Evolutionary conservation across 2,329 filamentous ascomycete species (phyloP).

Genomic region (Chaetomiaceae sp.): DNA sequence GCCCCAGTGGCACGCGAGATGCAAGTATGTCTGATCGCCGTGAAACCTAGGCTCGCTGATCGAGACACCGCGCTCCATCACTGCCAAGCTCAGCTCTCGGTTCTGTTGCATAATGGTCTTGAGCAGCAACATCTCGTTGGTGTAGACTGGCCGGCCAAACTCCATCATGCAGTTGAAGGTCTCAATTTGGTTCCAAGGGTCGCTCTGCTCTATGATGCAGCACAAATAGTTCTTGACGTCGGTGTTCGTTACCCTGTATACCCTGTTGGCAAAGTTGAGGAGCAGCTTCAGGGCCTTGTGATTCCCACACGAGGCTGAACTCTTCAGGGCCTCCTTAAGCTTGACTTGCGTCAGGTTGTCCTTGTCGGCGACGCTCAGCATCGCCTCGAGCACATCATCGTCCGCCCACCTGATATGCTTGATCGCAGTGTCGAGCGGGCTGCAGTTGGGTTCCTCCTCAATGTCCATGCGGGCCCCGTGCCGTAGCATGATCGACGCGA

Average conservation of each 20-base stretch:
- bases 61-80: conserved; percentile 22
- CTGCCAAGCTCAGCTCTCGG: conserved; percentile 20
- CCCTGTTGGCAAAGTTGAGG: conserved; percentile 17
- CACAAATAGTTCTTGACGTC: conserved; percentile 21
- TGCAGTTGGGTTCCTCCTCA: conserved; percentile 20
- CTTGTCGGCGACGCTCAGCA: conserved; percentile 18
- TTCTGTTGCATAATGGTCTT: conserved; percentile 22
- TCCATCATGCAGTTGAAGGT: conserved; percentile 24
- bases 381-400: conserved; percentile 22
- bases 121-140: conserved; percentile 24
- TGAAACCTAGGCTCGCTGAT: conserved; percentile 21
- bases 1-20: conserved; percentile 24
- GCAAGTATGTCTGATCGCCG: conserved; percentile 24
- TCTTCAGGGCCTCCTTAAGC: conserved; percentile 17
- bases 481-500: conserved; percentile 17
- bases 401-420: conserved; percentile 24
- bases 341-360: conserved; percentile 17
- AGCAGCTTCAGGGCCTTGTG: conserved; percentile 23
- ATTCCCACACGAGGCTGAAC: conserved; percentile 20
- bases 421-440: conserved; percentile 22
- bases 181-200: conserved; percentile 23
- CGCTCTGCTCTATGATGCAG: conserved; percentile 21
- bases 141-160: conserved; percentile 19
- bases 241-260: conserved; percentile 16
- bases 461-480: conserved; percentile 23